Base-by-base conservation (phyloP, 495 filamentous ascomycete genomes). In the Hyaloscypha variabilis region DNA sequence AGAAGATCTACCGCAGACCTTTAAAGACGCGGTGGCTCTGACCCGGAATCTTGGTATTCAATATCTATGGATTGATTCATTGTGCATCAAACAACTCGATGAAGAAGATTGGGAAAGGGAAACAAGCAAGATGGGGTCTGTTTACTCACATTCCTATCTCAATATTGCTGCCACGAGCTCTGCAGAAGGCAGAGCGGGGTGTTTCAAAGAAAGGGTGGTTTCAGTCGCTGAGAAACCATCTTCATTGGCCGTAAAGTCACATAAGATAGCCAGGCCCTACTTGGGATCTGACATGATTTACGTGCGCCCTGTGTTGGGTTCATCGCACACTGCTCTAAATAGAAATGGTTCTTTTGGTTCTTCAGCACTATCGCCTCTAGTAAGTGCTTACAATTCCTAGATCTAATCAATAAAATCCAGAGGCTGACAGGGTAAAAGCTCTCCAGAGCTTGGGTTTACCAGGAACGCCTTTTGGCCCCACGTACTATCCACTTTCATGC, bases 81-180 rank as follows among this genome's bases (percentile, higher is more conserved):
- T 34, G 10, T 34, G 30, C 30, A 34, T 34, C 30, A 34, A 34
- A 34, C 30, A 34, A 34, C 30, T 34, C 30, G 30, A 34, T 21
- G 26, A 21, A n/a, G 67, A 67, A 50, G 70, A 73, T 60, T 72
- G 71, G 71, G 29, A 56, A 53, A 29, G n/a, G 21, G 71, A 73
- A 55, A 42, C 64, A 49, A 36, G 28, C 13, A 53, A 51, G 34
- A 73, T 73, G 71, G 52, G 71, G 17, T 57, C 24, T 26, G 54
- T 65, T 23, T 65, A 65, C 29, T 50, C 34, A 53, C 34, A 65
- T 11, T 57, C 62, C 4, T 65, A 65, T 50, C 53, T 65, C 11
- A 63, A 54, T 54, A 63, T 63, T 28, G 49, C 61, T 55, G 61
- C 61, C 30, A 36, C 61, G 26, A 63, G 61, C 25, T 63, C 61